Conservation (phyloP, 2,329 filamentous ascomycete species). For the Sphaerulina musiva region DNA sequence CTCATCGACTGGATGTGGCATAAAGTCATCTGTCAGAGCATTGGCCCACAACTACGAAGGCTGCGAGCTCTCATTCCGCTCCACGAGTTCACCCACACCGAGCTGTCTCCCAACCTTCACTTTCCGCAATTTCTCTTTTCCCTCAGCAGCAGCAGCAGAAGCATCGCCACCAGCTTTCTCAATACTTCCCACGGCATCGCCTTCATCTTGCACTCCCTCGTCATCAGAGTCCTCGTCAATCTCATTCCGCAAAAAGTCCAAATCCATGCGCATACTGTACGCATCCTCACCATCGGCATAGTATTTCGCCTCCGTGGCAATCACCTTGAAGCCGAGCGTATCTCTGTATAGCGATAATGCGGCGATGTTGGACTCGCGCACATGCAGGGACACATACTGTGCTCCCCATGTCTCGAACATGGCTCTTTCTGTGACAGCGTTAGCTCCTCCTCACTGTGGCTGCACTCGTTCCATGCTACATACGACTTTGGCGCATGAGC, state of each 20-base stretch:
- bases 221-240: slow-evolving; percentile 41
- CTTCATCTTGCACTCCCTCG: slow-evolving; percentile 35
- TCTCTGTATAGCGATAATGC: slow-evolving; percentile 88
- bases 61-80: slow-evolving; percentile 36
- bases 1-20: no score
- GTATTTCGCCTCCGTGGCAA: slow-evolving; percentile 82
- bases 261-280: slow-evolving; percentile 84
- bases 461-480: slow-evolving; percentile 35
- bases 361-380: slow-evolving; percentile 86
- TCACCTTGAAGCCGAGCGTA: slow-evolving; percentile 80
- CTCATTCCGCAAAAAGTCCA: slow-evolving; percentile 52
- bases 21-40: no score
- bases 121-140: slow-evolving; percentile 61
- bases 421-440: slow-evolving; percentile 60
- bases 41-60: background rate
- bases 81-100: slow-evolving; percentile 70
- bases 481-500: slow-evolving; percentile 93
- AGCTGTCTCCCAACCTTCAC: slow-evolving; percentile 75
- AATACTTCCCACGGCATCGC: slow-evolving; percentile 26
- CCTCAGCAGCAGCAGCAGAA: slow-evolving; percentile 23
- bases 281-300: slow-evolving; percentile 98
- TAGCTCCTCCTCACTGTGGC: slow-evolving; percentile 1
- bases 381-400: slow-evolving; percentile 90
- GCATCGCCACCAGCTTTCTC: slow-evolving; percentile 10
- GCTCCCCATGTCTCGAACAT: slow-evolving; percentile 95